Conservation (phyloP, 2,329 filamentous ascomycete species). For the Aspergillaceae sp. region DNA sequence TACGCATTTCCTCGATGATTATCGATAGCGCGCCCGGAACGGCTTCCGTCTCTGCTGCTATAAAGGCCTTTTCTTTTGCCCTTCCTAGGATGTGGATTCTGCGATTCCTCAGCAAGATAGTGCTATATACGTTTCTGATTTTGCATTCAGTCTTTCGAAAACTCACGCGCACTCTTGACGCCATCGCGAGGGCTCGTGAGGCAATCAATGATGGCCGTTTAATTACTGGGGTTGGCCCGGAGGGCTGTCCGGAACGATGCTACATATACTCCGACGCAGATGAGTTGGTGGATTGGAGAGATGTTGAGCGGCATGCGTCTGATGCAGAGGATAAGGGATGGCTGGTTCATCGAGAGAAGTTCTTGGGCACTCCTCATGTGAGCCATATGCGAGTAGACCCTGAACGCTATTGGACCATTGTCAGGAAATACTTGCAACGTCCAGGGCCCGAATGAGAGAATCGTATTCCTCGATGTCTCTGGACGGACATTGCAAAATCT, state of each 20-base stretch:
- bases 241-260: conserved; percentile 16
- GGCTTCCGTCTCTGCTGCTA: conserved; percentile 14
- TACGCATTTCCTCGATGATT: conserved; percentile 36
- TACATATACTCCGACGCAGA: conserved; percentile 36
- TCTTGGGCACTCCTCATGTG: conserved; percentile 31
- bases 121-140: conserved; percentile 18
- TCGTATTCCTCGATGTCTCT: neutral
- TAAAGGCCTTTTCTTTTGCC: conserved; percentile 29
- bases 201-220: conserved; percentile 24
- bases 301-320: conserved; percentile 31
- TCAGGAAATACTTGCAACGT: conserved; percentile 17
- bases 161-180: conserved; percentile 14
- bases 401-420: conserved; percentile 32
- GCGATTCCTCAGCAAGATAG: conserved; percentile 17
- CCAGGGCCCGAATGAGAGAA: neutral
- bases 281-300: conserved; percentile 26
- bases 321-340: conserved; percentile 25
- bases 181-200: conserved; percentile 19
- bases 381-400: conserved; percentile 32
- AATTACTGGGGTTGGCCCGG: conserved; percentile 7
- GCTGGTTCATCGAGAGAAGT: conserved; percentile 27
- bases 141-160: conserved; percentile 11
- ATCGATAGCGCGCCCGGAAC: conserved; percentile 41
- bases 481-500: no score
- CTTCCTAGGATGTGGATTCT: conserved; percentile 25